Conservation (phyloP, 2,329 filamentous ascomycete genomes). For the Fusarium austroafricanum region DNA sequence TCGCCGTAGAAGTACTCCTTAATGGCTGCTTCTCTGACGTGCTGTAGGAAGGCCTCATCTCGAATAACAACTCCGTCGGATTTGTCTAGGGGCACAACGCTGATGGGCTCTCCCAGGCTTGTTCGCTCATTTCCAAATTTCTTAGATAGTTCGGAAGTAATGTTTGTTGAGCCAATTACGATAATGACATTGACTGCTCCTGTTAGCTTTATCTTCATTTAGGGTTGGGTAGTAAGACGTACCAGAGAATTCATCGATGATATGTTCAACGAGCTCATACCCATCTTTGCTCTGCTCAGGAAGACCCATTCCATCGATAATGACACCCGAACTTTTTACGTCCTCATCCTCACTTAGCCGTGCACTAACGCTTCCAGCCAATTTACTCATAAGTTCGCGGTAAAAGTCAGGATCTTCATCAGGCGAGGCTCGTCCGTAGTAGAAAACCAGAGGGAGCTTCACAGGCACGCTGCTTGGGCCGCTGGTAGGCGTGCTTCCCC, state of each 20-base stretch:
- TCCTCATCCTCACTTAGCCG: conserved; percentile 80
- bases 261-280: conserved; percentile 83
- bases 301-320: conserved; percentile 85
- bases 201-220: conserved; percentile 44
- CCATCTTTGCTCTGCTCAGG: conserved; percentile 73
- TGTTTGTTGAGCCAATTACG: conserved; percentile 80
- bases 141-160: conserved; percentile 79
- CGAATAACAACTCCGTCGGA: conserved; percentile 87
- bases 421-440: conserved; percentile 80
- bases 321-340: conserved; percentile 78
- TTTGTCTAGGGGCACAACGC: conserved; percentile 82
- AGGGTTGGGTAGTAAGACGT: conserved; percentile 3
- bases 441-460: conserved; percentile 91
- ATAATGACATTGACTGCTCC: conserved; percentile 82
- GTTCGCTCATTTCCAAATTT: conserved; percentile 71
- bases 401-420: conserved; percentile 80
- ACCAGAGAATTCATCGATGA: conserved; percentile 69
- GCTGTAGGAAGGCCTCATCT: conserved; percentile 78
- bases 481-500: conserved; percentile 90
- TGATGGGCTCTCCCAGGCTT: conserved; percentile 73
- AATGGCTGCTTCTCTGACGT: conserved; percentile 79
- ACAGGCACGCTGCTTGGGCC: conserved; percentile 89
- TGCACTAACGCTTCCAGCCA: conserved; percentile 82
- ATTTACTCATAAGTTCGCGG: conserved; percentile 76
- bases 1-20: conserved; percentile 96